Evolutionary conservation across 208 protist genomes (phyloP), one percentile per base, ranked within the genome.

Genomic region (Endotrypanum monterogeii): DNA sequence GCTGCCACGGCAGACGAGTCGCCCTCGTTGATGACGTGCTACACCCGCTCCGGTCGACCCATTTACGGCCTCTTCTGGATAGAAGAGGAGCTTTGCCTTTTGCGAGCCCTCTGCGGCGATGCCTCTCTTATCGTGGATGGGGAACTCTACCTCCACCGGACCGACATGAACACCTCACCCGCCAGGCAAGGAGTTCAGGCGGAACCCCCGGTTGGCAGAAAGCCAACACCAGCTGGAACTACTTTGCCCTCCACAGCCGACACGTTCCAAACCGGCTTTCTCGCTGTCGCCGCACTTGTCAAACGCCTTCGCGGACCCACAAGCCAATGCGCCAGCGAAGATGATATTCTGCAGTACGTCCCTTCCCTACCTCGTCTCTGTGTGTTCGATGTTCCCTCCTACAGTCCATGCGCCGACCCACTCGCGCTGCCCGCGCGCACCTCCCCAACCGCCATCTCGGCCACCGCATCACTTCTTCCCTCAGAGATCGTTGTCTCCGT

Each of bases 31-130:
- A 83, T 74, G 69, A 95, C 89, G 55, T 94, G 90, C 73, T 97
- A 90, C 72, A 93, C 90, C 11, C 89, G 93, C 7, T 84, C 91
- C 79, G 93, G 93, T 0, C 80, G 93, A 14, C 87, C 90, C 8
- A 80, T 97, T 68, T 81, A 88, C 79, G 90, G 90, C 25, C 76
- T 95, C 61, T 89, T 86, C 58, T 97, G 93, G 90, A 87, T 97
- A 65, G 93, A 97, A 71, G 71, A 92, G 54, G 93, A 97, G 79
- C 82, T 97, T 44, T 67, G 71, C 50, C 73, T 97, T 20, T 72
- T 97, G 71, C 83, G 90, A 1, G 82, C 81, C 30, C 71, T 97
- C 1, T 89, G 82, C 39, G 83, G 85, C n/a, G 93, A 97, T 62
- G 66, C 86, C 18, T 60, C 70, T 2, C 82, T 97, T 44, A 82